A percentile compares a stretch with the other conserved stretches of the same genome.
Evolutionary conservation across 2,329 filamentous ascomycete genomes (phyloP).

Genomic region (Trichoderma lentiforme): DNA sequence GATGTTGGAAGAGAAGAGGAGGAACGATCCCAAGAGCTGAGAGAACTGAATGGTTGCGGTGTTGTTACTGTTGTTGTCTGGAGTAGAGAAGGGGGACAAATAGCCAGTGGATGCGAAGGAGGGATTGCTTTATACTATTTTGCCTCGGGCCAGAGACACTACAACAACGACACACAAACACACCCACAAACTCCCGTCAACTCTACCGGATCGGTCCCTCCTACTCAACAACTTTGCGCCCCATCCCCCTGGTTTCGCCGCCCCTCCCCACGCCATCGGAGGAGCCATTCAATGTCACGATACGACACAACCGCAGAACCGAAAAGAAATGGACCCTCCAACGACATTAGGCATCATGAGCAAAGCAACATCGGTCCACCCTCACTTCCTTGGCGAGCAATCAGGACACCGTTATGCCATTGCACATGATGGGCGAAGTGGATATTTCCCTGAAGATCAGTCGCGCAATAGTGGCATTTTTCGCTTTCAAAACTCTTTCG

Average conservation of each 20-base stretch:
- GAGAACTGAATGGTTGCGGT: constrained; percentile 14
- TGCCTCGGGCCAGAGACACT: neutral
- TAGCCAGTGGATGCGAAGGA: neutral
- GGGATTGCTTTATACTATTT: constrained; percentile 3
- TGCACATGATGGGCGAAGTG: neutral
- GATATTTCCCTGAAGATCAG: neutral
- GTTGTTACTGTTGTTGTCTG: neutral
- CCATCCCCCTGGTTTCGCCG: neutral
- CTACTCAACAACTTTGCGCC: neutral
- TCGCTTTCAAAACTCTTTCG: neutral
- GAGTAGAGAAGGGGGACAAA: neutral
- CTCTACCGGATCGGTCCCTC: neutral
- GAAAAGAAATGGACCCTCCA: neutral
- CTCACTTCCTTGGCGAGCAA: neutral
- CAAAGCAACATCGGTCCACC: neutral
- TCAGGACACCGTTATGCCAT: neutral
- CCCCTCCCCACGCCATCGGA: neutral
- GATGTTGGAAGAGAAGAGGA: constrained; percentile 4
- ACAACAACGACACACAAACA: neutral
- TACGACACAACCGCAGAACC: neutral
- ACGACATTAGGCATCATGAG: constrained; percentile 7
- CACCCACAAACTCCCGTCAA: neutral
- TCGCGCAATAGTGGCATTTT: neutral
- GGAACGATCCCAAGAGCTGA: constrained; percentile 9
- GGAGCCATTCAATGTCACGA: neutral